Base-by-base conservation (phyloP, 495 filamentous ascomycete genomes). In the Penicillium riverlandense region DNA sequence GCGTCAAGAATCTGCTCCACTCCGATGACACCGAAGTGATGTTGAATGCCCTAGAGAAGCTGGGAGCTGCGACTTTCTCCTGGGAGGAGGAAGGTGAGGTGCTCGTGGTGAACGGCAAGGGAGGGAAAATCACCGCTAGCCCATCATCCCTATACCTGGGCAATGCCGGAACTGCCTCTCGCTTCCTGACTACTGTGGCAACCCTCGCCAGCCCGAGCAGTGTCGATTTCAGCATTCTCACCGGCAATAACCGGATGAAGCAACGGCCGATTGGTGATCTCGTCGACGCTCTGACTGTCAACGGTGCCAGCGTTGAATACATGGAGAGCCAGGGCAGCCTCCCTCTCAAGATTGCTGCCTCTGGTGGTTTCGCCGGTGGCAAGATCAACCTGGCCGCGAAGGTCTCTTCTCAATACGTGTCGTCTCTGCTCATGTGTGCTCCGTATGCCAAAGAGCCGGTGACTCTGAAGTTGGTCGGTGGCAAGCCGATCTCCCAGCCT, bases 1-100 rank as follows among this genome's bases (percentile, higher is more conserved):
- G 88, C 16, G 83, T 99, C 55, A 86, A 77, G 58, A 96, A 96
- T 49, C 74, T 99, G 12, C 74, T 99, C 9, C 90, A 96, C 66
- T 97, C 92, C 2, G 92, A 96, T 56, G 92, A 99, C 59, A 96
- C 90, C 4, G 88, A 96, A 62, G 88, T 86, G 63, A 99, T 97
- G 92, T 69, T 99, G 43, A 88, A 85, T 44, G 94, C 92, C 35
- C 71, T 99, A 44, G 76, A 79, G 12, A 78, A 78, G 49, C 76
- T 97, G 28, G 82, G 86, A 34, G 92, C 87, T n/a, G 90, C 90
- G n/a, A 82, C 82, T 1, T 96, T 90, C 67, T 78, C 83, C 8
- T 97, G 91, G 90, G 94, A 96, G 64, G 85, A 95, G 32, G 86
- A 89, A 41, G 92, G 92, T 12, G 82, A 88, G 42, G 82, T 91